phyloP scores from a whole-genome alignment of 2,329 filamentous ascomycete species.

The Hypoxylon sp. region DNA sequence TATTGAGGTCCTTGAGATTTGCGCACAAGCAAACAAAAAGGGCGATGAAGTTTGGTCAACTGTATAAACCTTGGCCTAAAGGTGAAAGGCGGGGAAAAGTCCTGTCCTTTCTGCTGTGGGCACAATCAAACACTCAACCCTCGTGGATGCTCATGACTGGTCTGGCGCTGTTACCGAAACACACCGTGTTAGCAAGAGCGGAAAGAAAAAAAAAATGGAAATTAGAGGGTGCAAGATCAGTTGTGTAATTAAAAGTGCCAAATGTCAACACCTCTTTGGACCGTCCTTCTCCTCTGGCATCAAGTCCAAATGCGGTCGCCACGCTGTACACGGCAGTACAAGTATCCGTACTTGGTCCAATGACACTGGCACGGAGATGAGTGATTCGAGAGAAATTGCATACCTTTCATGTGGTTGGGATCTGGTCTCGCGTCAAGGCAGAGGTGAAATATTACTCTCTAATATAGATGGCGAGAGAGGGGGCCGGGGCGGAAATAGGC shows the following conservation, averaged over 20 bases:
- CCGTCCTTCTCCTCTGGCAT: constrained; percentile 13
- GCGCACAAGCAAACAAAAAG: constrained; percentile 7
- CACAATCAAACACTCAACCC: constrained; percentile 29
- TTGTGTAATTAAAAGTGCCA: constrained; percentile 41
- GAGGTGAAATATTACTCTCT: constrained; percentile 1
- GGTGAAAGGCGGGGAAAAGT: constrained; percentile 28
- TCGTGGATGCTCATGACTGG: constrained; percentile 40
- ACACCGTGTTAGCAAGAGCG: constrained; percentile 29
- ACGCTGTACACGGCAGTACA: constrained; percentile 41
- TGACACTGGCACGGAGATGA: constrained; percentile 12
- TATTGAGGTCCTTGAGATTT: neutral
- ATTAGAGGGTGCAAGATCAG: constrained; percentile 26
- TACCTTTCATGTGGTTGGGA: constrained; percentile 17
- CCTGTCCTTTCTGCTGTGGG: constrained; percentile 26
- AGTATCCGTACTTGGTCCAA: constrained; percentile 15
- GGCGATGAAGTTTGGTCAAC: constrained; percentile 1
- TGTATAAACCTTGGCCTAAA: constrained; percentile 10
- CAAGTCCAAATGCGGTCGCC: constrained; percentile 28
- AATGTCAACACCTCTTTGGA: constrained; percentile 42
- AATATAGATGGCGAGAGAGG: neutral
- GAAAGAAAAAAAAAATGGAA: constrained; percentile 13
- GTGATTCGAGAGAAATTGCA: constrained; percentile 10
- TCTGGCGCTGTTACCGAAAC: constrained; percentile 30
- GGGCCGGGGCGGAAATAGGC: neutral
- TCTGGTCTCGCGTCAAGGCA: neutral